These are phyloP conservation scores for Cercospora zeae-maydis DNA, from an alignment of 2,329 filamentous ascomycete species.

Conservation along the genomic window DNA sequence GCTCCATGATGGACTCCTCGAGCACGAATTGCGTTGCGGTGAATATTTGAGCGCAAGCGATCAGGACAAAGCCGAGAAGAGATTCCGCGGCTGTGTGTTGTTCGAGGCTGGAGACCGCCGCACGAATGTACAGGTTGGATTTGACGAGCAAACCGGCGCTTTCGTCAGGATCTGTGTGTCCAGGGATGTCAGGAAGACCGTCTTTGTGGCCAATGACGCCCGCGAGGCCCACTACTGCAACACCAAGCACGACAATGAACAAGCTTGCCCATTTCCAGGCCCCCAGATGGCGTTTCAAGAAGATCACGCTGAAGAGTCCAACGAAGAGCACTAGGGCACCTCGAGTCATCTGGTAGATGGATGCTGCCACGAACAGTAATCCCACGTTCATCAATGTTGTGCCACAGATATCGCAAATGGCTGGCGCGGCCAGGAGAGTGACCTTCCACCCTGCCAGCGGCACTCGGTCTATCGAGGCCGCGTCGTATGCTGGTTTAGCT, in stretches of 20 bases:
- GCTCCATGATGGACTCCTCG: conserved; percentile 87
- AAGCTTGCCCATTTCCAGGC: conserved; percentile 92
- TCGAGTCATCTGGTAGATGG: conserved; percentile 98
- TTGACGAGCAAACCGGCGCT: conserved; percentile 21
- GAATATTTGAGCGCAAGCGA: conserved; percentile 93
- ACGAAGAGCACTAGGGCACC: conserved; percentile 94
- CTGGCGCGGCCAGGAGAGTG: conserved; percentile 73
- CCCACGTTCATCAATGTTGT: conserved; percentile 98
- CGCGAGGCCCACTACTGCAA: conserved; percentile 83
- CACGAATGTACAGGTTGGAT: conserved; percentile 24
- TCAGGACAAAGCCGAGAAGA: conserved; percentile 79
- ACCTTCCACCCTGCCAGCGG: conserved; percentile 68
- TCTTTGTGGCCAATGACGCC: conserved; percentile 74
- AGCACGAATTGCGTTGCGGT: conserved; percentile 94
- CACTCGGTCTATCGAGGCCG: conserved; percentile 41
- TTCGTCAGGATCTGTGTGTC: conserved; percentile 32
- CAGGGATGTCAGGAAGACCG: conserved; percentile 36
- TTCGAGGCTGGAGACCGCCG: conserved; percentile 37
- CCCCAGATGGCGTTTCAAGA: conserved; percentile 73
- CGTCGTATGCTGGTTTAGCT: conserved; percentile 53
- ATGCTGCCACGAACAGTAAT: conserved; percentile 86
- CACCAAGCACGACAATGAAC: conserved; percentile 79
- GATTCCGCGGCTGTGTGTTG: conserved; percentile 62
- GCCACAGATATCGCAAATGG: conserved; percentile 88
- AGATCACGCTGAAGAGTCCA: conserved; percentile 88